These are phyloP conservation scores for Pluteus cervinus DNA, from an alignment of 768 basidiomycete genomes.

Conservation along the genomic window DNA sequence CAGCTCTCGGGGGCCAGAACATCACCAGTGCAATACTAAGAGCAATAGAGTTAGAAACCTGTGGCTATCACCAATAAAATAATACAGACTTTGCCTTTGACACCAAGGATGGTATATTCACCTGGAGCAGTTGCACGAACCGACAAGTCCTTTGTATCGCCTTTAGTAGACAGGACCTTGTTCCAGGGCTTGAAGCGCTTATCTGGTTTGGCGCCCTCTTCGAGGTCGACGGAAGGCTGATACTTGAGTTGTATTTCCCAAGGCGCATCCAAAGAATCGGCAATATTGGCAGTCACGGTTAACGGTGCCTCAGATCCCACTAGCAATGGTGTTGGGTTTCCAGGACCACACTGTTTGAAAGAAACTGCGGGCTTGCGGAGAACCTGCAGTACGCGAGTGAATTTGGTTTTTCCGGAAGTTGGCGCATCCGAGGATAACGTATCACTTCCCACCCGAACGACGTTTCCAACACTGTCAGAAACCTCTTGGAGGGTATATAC, in stretches of 20 bases:
- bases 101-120: constrained; percentile 64
- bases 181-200: constrained; percentile 57
- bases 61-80: constrained; percentile 4
- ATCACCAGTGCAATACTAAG: constrained; percentile 71
- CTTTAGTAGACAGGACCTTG: constrained; percentile 49
- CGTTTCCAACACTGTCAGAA: constrained; percentile 78
- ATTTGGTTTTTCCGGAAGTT: constrained; percentile 34
- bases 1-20: constrained; percentile 81
- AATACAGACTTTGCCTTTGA: constrained; percentile 58
- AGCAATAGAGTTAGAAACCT: constrained; percentile 6
- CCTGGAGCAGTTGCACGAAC: constrained; percentile 61
- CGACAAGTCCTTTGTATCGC: constrained; percentile 34
- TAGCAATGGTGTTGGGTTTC: constrained; percentile 61
- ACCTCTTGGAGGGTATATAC: constrained; percentile 75
- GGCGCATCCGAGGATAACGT: constrained; percentile 12
- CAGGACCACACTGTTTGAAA: constrained; percentile 72
- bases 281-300: constrained; percentile 43
- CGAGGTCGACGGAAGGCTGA: constrained; percentile 37
- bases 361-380: constrained; percentile 65
- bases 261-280: constrained; percentile 59
- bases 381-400: constrained; percentile 59
- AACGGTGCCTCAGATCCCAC: constrained; percentile 62
- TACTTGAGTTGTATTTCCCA: constrained; percentile 65
- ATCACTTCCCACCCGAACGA: constrained; percentile 41
- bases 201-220: constrained; percentile 23